Percentiles rank a stretch among this genome's conserved stretches.
phyloP scores from a whole-genome alignment of 2,329 filamentous ascomycete genomes.

The Diplodia sapinea region DNA sequence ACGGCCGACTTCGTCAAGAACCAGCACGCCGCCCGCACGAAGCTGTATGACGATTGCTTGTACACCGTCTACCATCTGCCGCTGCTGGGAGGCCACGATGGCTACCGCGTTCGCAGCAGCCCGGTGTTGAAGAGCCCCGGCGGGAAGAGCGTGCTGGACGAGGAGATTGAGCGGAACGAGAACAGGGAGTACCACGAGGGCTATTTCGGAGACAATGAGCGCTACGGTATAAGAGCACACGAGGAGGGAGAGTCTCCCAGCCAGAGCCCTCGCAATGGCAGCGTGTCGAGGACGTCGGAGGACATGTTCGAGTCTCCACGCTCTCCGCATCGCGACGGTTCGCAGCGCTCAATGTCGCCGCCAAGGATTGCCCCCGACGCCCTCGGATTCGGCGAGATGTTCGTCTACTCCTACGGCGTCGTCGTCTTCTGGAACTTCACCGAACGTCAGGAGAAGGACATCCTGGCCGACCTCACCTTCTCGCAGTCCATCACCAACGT shows the following conservation, averaged over 20 bases:
- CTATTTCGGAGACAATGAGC: slow-evolving; percentile 77
- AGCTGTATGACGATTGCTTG: slow-evolving; percentile 96
- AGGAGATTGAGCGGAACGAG: slow-evolving; percentile 96
- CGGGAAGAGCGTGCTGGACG: slow-evolving; percentile 88
- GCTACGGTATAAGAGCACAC: slow-evolving; percentile 54
- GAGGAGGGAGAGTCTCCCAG: slow-evolving; percentile 41
- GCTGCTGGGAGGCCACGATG: slow-evolving; percentile 81
- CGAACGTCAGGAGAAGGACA: slow-evolving; percentile 93
- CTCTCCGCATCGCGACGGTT: slow-evolving; percentile 27
- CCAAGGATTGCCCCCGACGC: slow-evolving; percentile 69
- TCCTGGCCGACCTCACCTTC: slow-evolving; percentile 93
- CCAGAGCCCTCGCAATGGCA: slow-evolving; percentile 34
- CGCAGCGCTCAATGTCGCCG: slow-evolving; percentile 39
- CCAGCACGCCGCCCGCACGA: slow-evolving; percentile 87
- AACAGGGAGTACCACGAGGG: slow-evolving; percentile 87
- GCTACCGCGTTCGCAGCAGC: slow-evolving; percentile 86
- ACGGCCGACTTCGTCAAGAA: slow-evolving; percentile 89
- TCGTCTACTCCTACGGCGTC: slow-evolving; percentile 95
- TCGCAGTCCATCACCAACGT: slow-evolving; percentile 69
- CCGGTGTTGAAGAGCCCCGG: slow-evolving; percentile 92
- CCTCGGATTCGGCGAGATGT: slow-evolving; percentile 89
- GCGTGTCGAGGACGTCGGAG: slow-evolving; percentile 34
- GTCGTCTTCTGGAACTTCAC: slow-evolving; percentile 99
- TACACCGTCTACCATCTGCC: slow-evolving; percentile 96
- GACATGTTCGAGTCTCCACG: slow-evolving; percentile 16